phyloP scores from a whole-genome alignment of 805 yeast genomes.

The Metschnikowia noctiluminum region DNA sequence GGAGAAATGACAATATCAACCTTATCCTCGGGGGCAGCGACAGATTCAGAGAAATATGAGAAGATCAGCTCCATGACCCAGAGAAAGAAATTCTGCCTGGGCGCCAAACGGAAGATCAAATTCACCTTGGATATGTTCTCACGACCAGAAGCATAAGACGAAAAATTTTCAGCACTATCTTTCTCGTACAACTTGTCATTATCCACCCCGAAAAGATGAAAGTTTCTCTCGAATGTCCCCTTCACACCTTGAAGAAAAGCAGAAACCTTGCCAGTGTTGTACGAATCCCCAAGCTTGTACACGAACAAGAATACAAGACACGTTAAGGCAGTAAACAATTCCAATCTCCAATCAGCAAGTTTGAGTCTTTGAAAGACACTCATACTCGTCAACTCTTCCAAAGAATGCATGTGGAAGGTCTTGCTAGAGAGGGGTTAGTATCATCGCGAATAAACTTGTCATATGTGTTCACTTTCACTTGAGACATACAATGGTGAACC shows the following conservation, averaged over 20 bases:
- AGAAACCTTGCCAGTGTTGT: constrained; percentile 56
- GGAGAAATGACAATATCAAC: constrained; percentile 60
- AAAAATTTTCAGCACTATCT: constrained; percentile 61
- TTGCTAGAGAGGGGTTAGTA: constrained; percentile 14
- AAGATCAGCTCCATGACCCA: constrained; percentile 61
- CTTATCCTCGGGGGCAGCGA: constrained; percentile 53
- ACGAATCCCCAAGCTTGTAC: constrained; percentile 56
- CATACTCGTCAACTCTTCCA: constrained; percentile 57
- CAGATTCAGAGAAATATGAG: constrained; percentile 53
- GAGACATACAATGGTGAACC: constrained; percentile 20
- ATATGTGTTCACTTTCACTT: too few species aligned
- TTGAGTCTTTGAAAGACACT: constrained; percentile 55
- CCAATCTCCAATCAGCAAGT: constrained; percentile 75
- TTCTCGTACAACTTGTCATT: constrained; percentile 45
- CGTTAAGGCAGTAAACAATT: constrained; percentile 51
- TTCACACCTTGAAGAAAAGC: constrained; percentile 49
- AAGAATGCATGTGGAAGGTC: constrained; percentile 27
- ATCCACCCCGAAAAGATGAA: constrained; percentile 71
- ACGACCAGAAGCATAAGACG: constrained; percentile 88
- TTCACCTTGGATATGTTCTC: constrained; percentile 63
- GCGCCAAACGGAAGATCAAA: constrained; percentile 59
- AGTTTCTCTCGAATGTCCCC: constrained; percentile 59
- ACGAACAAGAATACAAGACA: constrained; percentile 47
- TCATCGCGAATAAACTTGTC: too few species aligned
- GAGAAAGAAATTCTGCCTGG: constrained; percentile 77